phyloP scores from a whole-genome alignment of 139 green algal genomes.

The Chlamydomonas sphaeroides region DNA sequence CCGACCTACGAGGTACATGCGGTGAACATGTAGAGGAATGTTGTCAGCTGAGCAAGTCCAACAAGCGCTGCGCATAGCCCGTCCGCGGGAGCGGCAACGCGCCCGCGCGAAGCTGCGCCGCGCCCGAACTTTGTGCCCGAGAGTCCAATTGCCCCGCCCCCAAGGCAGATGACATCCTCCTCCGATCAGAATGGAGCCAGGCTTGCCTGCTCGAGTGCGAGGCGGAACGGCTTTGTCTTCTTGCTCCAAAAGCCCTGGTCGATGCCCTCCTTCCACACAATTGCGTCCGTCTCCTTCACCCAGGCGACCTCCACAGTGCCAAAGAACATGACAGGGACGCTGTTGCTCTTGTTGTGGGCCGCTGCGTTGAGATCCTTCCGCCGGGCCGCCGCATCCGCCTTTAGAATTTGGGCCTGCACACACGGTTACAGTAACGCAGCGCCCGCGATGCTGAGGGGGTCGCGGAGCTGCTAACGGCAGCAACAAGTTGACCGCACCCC shows the following conservation, averaged over 20 bases:
- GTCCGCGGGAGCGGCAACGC: too few species aligned
- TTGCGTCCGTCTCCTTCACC: constrained; percentile 57
- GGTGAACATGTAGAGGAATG: too few species aligned
- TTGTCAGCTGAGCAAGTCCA: too few species aligned
- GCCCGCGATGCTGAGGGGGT: too few species aligned
- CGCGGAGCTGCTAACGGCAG: too few species aligned
- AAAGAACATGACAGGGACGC: constrained; percentile 79
- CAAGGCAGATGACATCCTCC: not conserved
- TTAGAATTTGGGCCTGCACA: constrained; percentile 52
- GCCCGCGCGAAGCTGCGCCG: too few species aligned
- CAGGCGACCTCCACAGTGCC: constrained; percentile 80
- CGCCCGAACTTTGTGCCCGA: too few species aligned
- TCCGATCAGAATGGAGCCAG: not conserved
- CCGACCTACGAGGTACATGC: constrained; percentile 58
- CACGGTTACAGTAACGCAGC: too few species aligned
- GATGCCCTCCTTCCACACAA: constrained; percentile 60
- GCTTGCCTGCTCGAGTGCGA: constrained; percentile 51
- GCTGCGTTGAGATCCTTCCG: constrained; percentile 52
- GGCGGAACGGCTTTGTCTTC: constrained; percentile 58
- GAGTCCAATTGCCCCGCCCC: not conserved
- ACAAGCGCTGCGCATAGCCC: too few species aligned
- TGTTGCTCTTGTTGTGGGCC: constrained; percentile 32
- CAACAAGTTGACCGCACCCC: too few species aligned
- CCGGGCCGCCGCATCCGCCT: constrained; percentile 34
- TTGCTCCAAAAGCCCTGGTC: constrained; percentile 54